Conservation (phyloP, 208 protist species). For the Leishmania martiniquensis region DNA sequence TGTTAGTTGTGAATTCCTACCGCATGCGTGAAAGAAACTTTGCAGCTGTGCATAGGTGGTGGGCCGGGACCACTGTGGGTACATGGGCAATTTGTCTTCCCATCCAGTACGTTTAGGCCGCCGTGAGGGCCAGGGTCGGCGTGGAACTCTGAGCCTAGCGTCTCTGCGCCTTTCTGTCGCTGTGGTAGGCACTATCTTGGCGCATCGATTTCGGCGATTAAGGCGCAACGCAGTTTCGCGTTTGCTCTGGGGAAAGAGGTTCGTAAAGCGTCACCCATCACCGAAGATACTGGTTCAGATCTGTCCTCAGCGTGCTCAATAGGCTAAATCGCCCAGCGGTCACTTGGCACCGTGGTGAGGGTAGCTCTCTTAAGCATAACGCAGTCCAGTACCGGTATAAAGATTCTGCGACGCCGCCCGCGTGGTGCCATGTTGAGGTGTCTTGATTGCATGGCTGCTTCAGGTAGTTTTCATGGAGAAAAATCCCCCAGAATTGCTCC, state of each 20-base stretch:
- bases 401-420: background rate
- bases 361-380: background rate
- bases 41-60: background rate
- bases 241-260: background rate
- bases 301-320: background rate
- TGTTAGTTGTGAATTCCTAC: background rate
- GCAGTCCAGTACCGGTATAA: background rate
- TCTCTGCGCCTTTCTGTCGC: background rate
- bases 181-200: background rate
- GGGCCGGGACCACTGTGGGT: background rate
- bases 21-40: background rate
- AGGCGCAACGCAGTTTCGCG: background rate
- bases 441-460: background rate
- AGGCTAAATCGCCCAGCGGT: background rate
- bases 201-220: background rate
- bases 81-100: background rate
- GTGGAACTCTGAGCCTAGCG: background rate
- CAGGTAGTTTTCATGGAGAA: background rate
- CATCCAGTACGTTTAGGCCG: background rate
- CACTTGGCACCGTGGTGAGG: background rate
- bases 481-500: background rate
- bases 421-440: background rate
- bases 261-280: background rate
- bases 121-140: background rate
- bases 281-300: background rate